Conservation (phyloP, 805 yeast genomes). For the Teunomyces tritomae region DNA sequence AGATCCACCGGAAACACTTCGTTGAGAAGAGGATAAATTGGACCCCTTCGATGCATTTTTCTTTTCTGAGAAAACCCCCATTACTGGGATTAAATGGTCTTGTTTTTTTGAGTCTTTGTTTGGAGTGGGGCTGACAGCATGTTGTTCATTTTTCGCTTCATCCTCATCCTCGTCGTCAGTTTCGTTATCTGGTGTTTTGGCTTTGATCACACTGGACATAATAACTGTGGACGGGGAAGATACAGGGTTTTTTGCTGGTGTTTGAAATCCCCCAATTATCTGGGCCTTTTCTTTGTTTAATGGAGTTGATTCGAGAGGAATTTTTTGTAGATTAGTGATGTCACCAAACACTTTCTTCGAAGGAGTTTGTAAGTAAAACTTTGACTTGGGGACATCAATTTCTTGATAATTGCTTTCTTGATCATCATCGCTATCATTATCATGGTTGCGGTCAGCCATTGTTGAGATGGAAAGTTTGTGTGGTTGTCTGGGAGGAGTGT, state of each 20-base stretch:
- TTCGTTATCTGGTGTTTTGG: constrained; percentile 5
- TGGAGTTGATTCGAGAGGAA: constrained; percentile 12
- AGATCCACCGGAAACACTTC: background rate
- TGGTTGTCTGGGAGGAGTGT: constrained; percentile 38
- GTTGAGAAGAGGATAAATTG: background rate
- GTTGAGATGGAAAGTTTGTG: constrained; percentile 25
- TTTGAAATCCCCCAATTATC: constrained; percentile 18
- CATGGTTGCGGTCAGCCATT: constrained; percentile 14
- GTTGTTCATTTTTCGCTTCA: constrained; percentile 2
- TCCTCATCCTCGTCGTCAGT: constrained; percentile 8
- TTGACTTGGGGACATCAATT: constrained; percentile 9
- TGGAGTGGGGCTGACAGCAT: constrained; percentile 41
- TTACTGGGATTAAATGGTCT: constrained; percentile 26
- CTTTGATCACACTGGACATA: constrained; percentile 29
- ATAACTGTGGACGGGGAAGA: constrained; percentile 46
- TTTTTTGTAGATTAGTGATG: constrained; percentile 19
- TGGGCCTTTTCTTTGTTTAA: constrained; percentile 5
- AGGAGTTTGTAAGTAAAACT: constrained; percentile 29
- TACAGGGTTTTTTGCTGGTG: constrained; percentile 31
- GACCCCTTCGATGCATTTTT: constrained; percentile 10
- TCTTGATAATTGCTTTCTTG: constrained; percentile 15
- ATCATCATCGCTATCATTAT: constrained; percentile 12
- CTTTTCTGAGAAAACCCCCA: constrained; percentile 38
- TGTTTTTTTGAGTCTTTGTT: constrained; percentile 19
- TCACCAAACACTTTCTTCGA: constrained; percentile 28